These are phyloP conservation scores for Bipolaris cookei DNA, from an alignment of 2,329 filamentous ascomycete genomes.

Conservation along the genomic window DNA sequence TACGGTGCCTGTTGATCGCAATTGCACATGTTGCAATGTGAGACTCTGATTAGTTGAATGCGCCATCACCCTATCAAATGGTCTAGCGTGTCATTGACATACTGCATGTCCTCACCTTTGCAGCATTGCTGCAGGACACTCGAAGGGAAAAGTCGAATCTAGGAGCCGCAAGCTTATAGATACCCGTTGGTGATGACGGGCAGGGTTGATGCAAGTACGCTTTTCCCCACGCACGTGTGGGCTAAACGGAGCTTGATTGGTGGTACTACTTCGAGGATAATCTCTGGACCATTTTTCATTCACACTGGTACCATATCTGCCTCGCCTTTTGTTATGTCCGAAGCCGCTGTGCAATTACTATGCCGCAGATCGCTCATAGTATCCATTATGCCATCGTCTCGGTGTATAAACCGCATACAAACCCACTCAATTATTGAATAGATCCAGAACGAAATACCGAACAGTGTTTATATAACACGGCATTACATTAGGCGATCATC, in stretches of 20 bases:
- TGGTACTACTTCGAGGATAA: not conserved
- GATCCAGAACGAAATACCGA: no score
- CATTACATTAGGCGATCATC: not conserved
- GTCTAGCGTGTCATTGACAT: conserved; percentile 1
- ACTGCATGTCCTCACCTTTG: not conserved
- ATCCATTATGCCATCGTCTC: not conserved
- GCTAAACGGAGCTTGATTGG: not conserved
- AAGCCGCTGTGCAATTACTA: not conserved
- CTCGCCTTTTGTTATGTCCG: not conserved
- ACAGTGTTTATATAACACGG: no score
- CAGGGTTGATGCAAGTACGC: not conserved
- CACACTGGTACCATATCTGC: not conserved
- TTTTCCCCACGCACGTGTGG: conserved; percentile 2
- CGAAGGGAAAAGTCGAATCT: not conserved
- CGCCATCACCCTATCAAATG: not conserved
- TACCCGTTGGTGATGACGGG: not conserved
- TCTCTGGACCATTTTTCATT: not conserved
- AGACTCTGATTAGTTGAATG: conserved; percentile 16
- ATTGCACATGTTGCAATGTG: conserved; percentile 18
- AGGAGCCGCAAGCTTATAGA: not conserved
- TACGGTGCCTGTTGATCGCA: conserved; percentile 17
- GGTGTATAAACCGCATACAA: not conserved
- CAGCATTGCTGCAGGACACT: not conserved
- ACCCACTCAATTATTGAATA: no score
- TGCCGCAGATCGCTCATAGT: not conserved